phyloP scores from a whole-genome alignment of 2,329 filamentous ascomycete species.

The Didymella arachidicola region DNA sequence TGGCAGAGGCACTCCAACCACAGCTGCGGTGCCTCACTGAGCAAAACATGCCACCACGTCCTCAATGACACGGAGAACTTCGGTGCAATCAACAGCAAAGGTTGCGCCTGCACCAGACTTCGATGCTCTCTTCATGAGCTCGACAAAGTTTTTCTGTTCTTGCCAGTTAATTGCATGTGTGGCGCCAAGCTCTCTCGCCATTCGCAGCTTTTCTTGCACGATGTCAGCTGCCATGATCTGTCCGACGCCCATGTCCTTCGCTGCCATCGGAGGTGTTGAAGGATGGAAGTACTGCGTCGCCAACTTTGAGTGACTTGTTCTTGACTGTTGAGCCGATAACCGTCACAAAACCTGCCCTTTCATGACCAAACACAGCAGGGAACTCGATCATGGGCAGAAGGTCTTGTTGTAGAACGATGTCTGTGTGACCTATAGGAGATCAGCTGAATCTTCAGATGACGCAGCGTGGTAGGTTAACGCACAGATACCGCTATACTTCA shows the following conservation, averaged over 20 bases:
- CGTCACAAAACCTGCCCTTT: constrained; percentile 43
- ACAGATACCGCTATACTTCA: constrained; percentile 62
- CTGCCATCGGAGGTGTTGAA: constrained; percentile 55
- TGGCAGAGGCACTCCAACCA: constrained; percentile 8
- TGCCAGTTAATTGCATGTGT: constrained; percentile 52
- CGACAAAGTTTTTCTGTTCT: constrained; percentile 34
- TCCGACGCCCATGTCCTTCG: constrained; percentile 38
- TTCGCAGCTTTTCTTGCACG: constrained; percentile 51
- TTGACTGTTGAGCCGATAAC: constrained; percentile 13
- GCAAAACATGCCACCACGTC: constrained; percentile 13
- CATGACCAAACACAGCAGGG: constrained; percentile 60
- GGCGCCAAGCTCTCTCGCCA: constrained; percentile 57
- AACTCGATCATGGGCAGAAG: constrained; percentile 39
- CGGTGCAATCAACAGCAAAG: constrained; percentile 44
- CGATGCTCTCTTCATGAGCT: constrained; percentile 37
- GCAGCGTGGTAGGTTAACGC: neutral
- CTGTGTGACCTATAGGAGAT: constrained; percentile 53
- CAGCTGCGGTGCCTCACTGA: constrained; percentile 6
- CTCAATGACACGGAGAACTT: constrained; percentile 14
- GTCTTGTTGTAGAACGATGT: constrained; percentile 55
- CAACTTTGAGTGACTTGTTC: constrained; percentile 28
- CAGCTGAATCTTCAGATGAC: neutral
- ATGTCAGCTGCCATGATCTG: constrained; percentile 59
- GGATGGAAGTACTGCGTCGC: constrained; percentile 57
- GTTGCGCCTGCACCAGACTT: constrained; percentile 33